Percentiles rank a stretch among this genome's conserved stretches.
Conservation (phyloP, 2,329 filamentous ascomycete species). For the Botryosphaeria dothidea region DNA sequence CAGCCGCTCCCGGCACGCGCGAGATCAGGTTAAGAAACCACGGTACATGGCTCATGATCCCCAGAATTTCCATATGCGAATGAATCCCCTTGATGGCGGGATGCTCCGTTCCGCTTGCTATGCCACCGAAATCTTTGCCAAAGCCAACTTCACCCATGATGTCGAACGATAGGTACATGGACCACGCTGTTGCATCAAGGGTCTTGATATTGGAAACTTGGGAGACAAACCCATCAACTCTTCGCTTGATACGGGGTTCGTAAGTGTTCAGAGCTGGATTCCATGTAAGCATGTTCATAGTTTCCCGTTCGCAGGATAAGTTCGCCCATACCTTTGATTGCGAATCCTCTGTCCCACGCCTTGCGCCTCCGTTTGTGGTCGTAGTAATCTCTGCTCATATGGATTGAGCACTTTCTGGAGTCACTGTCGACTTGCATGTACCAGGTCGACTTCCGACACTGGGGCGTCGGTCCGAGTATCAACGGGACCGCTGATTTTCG, state of each 20-base stretch:
- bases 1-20: constrained; percentile 32
- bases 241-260: constrained; percentile 30
- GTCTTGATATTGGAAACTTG: neutral
- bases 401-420: constrained; percentile 27
- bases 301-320: neutral
- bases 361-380: constrained; percentile 34
- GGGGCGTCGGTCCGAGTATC: constrained; percentile 32
- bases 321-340: constrained; percentile 23
- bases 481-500: constrained; percentile 31
- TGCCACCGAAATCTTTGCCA: constrained; percentile 43
- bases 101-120: constrained; percentile 28
- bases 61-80: constrained; percentile 37
- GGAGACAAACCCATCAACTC: neutral
- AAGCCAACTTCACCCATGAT: constrained; percentile 51
- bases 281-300: neutral
- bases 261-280: constrained; percentile 35
- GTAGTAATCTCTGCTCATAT: constrained; percentile 31
- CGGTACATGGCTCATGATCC: constrained; percentile 35
- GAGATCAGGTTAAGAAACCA: constrained; percentile 37
- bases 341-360: constrained; percentile 37
- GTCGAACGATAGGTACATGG: constrained; percentile 49
- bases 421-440: constrained; percentile 25
- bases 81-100: constrained; percentile 39
- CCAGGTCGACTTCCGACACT: constrained; percentile 33
- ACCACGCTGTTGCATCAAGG: constrained; percentile 34